Percentiles rank a stretch among this genome's conserved stretches.
Conservation (phyloP, 1,284 basidiomycete species). For the Malassezia slooffiae region DNA sequence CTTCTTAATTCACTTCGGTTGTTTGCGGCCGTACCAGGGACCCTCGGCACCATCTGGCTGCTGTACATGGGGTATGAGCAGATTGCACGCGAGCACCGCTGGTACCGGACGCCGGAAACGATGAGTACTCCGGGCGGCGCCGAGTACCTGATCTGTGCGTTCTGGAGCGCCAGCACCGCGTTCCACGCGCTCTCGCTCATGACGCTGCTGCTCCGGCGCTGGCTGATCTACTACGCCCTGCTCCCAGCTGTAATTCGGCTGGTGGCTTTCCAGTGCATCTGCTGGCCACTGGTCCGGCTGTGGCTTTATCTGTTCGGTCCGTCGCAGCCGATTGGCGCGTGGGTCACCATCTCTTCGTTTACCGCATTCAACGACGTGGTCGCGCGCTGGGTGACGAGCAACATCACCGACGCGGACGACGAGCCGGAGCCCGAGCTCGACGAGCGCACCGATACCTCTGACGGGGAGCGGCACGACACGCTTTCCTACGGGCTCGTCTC, state of each 20-base stretch:
- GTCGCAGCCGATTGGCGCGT: conserved; percentile 60
- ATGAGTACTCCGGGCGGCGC: conserved; percentile 13
- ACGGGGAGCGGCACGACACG: neutral
- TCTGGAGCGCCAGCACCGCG: conserved; percentile 57
- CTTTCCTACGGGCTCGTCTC: neutral
- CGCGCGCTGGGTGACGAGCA: conserved; percentile 44
- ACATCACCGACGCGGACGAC: conserved; percentile 35
- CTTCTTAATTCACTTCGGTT: conserved; percentile 36
- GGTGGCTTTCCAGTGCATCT: conserved; percentile 67
- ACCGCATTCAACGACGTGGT: conserved; percentile 50
- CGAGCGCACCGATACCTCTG: conserved; percentile 9
- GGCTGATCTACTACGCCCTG: conserved; percentile 69
- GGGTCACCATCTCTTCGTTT: conserved; percentile 70
- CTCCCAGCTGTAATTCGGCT: conserved; percentile 69
- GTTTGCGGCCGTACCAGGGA: conserved; percentile 40
- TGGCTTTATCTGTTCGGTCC: conserved; percentile 60
- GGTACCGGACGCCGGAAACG: conserved; percentile 18
- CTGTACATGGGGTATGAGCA: conserved; percentile 22
- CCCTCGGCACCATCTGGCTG: conserved; percentile 37
- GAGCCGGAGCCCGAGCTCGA: conserved; percentile 15
- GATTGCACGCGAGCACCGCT: conserved; percentile 10
- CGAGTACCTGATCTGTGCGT: conserved; percentile 20
- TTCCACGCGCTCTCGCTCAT: conserved; percentile 68
- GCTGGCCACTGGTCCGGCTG: conserved; percentile 73
- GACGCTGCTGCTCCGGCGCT: conserved; percentile 65